phyloP scores from a whole-genome alignment of 2,329 filamentous ascomycete species.

The Talaromyces sp. region DNA sequence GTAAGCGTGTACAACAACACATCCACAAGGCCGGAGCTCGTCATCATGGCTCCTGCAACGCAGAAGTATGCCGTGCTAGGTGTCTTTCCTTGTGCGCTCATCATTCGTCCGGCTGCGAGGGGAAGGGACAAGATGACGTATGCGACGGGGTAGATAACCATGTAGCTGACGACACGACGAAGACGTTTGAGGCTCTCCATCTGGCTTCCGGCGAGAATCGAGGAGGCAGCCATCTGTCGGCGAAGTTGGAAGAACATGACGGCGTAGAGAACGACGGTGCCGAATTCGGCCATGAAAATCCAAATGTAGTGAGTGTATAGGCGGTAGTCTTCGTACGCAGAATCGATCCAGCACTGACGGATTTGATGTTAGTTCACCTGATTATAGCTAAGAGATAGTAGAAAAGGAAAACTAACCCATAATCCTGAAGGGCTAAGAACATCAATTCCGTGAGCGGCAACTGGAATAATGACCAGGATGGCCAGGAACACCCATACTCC shows the following conservation, averaged over 20 bases:
- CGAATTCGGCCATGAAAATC: constrained; percentile 54
- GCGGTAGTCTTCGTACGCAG: constrained; percentile 42
- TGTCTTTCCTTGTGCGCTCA: constrained; percentile 32
- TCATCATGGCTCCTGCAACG: constrained; percentile 54
- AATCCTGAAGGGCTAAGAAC: constrained; percentile 50
- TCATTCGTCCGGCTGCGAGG: constrained; percentile 50
- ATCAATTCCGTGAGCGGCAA: constrained; percentile 38
- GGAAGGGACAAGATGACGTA: constrained; percentile 65
- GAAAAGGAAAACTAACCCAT: constrained; percentile 42
- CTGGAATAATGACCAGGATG: constrained; percentile 47
- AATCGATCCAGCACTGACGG: constrained; percentile 50
- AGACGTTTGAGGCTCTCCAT: constrained; percentile 38
- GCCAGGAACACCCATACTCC: constrained; percentile 47
- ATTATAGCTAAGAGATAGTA: not conserved
- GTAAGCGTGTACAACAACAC: constrained; percentile 58
- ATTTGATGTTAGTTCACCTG: not conserved
- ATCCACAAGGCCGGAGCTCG: constrained; percentile 58
- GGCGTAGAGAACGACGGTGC: constrained; percentile 48
- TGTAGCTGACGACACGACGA: constrained; percentile 45
- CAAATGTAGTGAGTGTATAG: constrained; percentile 54
- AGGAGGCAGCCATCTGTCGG: constrained; percentile 40
- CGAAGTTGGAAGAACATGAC: constrained; percentile 50
- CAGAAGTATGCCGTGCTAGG: constrained; percentile 46
- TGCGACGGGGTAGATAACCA: constrained; percentile 47
- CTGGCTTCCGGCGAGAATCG: constrained; percentile 29